phyloP scores from a whole-genome alignment of 1,284 basidiomycete genomes.

The Xerocomus amazonicus region DNA sequence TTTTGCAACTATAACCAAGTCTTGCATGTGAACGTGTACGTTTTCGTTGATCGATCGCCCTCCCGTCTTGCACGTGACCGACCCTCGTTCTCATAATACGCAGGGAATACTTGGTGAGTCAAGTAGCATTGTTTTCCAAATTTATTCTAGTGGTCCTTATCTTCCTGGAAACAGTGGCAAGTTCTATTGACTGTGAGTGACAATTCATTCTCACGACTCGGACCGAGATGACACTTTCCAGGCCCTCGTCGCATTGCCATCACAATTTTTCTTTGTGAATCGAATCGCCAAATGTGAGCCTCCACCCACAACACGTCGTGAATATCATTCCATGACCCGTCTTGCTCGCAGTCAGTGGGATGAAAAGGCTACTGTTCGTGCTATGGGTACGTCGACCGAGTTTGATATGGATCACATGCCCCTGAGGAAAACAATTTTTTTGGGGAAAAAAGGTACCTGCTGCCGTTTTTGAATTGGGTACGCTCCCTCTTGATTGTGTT shows the following conservation, averaged over 20 bases:
- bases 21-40: slow-evolving; percentile 13
- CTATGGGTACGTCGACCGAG: slow-evolving; percentile 18
- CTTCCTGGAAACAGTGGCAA: slow-evolving; percentile 15
- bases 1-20: slow-evolving; percentile 15
- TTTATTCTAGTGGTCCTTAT: not conserved
- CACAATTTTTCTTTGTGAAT: slow-evolving; percentile 20
- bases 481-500: slow-evolving; percentile 1
- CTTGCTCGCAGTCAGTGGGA: slow-evolving; percentile 15
- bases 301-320: not conserved
- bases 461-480: slow-evolving; percentile 20
- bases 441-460: slow-evolving; percentile 13
- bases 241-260: slow-evolving; percentile 19
- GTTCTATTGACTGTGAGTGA: slow-evolving; percentile 17
- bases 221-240: not conserved
- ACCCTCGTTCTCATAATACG: not conserved
- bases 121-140: not conserved
- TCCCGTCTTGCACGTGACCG: not conserved
- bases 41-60: not conserved
- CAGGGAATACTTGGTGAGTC: slow-evolving; percentile 20
- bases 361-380: slow-evolving; percentile 15
- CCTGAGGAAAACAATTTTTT: slow-evolving; percentile 6
- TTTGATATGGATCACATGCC: not conserved
- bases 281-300: slow-evolving; percentile 21
- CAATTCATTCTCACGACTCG: not conserved
- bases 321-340: no score